A percentile compares a stretch with the other conserved stretches of the same genome.
phyloP scores from a whole-genome alignment of 1,284 basidiomycete genomes.

The Anthracocystis setariae region DNA sequence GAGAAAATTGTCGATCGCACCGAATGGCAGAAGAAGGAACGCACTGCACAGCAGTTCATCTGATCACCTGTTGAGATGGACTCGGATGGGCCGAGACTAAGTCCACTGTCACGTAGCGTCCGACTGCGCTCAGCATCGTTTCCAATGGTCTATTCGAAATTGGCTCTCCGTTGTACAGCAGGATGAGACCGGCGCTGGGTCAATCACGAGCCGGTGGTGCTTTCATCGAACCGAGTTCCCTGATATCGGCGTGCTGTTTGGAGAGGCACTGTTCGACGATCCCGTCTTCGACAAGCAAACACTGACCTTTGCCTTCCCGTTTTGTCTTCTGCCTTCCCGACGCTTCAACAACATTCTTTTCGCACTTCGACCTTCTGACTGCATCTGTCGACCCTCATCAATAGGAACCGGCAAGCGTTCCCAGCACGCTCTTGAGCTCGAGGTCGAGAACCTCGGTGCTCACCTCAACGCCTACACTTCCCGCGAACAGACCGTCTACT shows the following conservation, averaged over 20 bases:
- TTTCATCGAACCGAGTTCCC: too few relatives aligned
- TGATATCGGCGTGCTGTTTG: too few relatives aligned
- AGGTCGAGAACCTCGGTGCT: conserved; percentile 97
- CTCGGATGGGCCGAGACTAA: too few relatives aligned
- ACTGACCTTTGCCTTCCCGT: conserved; percentile 5
- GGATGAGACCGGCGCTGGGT: background rate
- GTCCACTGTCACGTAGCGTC: too few relatives aligned
- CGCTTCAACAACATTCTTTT: background rate
- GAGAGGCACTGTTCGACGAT: background rate
- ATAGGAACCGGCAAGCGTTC: conserved; percentile 85
- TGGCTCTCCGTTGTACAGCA: too few relatives aligned
- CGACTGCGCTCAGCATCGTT: too few relatives aligned
- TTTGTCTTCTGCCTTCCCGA: background rate
- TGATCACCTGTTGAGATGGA: too few relatives aligned
- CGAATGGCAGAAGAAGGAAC: background rate
- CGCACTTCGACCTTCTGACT: background rate
- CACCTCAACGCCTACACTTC: conserved; percentile 99
- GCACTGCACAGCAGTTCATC: too few relatives aligned
- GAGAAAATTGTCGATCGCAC: background rate
- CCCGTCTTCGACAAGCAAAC: background rate
- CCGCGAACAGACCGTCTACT: conserved; percentile 98
- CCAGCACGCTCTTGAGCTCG: conserved; percentile 92
- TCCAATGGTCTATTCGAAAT: too few relatives aligned
- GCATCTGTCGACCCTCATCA: background rate
- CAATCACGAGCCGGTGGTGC: background rate